Evolutionary conservation across 78 protist genomes (phyloP).

Genomic region (Tieghemostelium lacteum): DNA sequence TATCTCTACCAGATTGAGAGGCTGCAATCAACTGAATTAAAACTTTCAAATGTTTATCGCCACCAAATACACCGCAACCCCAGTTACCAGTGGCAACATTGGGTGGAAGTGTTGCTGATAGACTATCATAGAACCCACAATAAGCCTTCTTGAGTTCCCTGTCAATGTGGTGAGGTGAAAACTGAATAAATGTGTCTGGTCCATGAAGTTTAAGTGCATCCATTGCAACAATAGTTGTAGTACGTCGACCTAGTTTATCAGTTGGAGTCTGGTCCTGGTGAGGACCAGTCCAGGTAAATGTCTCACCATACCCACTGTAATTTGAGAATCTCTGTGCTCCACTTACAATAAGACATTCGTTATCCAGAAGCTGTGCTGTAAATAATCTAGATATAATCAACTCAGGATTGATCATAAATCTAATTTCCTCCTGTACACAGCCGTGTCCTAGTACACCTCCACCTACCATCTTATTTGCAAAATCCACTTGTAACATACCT

Average conservation of each 20-base stretch:
- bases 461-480: constrained; percentile 89
- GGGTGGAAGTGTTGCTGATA: constrained; percentile 5
- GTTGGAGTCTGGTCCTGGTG: constrained; percentile 16
- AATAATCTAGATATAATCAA: constrained; percentile 70
- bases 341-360: constrained; percentile 77
- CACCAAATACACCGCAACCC: constrained; percentile 94
- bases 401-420: constrained; percentile 83
- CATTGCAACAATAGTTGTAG: constrained; percentile 77
- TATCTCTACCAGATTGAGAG: constrained; percentile 65
- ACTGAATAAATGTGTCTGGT: neutral
- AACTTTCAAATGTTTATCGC: constrained; percentile 78
- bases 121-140: constrained; percentile 61
- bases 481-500: constrained; percentile 81
- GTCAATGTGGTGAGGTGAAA: neutral
- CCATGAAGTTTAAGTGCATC: constrained; percentile 64
- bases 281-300: constrained; percentile 66
- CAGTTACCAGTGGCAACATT: constrained; percentile 82
- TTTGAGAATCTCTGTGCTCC: constrained; percentile 82
- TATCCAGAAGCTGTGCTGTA: constrained; percentile 31
- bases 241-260: constrained; percentile 29
- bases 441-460: constrained; percentile 92
- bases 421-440: constrained; percentile 90
- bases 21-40: constrained; percentile 80
- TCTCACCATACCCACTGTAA: constrained; percentile 76
- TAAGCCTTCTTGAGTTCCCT: constrained; percentile 83